A percentile compares a stretch with the other conserved stretches of the same genome.
These are phyloP conservation scores for Penicillium pulvis DNA, from an alignment of 495 filamentous ascomycete genomes.

Conservation along the genomic window DNA sequence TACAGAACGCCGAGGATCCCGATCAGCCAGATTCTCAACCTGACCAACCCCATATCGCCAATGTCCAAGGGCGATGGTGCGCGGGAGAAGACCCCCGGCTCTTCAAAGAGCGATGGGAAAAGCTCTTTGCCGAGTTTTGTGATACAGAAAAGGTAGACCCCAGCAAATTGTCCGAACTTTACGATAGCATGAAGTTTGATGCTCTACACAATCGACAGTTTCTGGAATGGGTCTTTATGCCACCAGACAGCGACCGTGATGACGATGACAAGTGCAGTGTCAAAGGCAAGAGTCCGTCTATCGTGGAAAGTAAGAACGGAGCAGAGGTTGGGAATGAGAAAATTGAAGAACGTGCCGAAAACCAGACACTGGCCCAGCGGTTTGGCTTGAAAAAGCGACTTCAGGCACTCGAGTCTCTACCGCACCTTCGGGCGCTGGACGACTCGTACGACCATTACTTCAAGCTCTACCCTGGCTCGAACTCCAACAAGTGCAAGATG, in stretches of 20 bases:
- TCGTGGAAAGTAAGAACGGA: conserved; percentile 27
- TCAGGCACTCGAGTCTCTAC: conserved; percentile 43
- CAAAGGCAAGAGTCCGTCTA: conserved; percentile 24
- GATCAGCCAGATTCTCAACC: conserved; percentile 21
- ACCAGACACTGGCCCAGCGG: conserved; percentile 46
- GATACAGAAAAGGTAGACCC: conserved; percentile 97
- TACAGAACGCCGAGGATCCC: conserved; percentile 46
- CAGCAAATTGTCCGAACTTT: conserved; percentile 95
- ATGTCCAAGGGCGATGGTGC: conserved; percentile 92
- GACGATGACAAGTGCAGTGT: conserved; percentile 57
- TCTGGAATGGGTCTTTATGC: conserved; percentile 97
- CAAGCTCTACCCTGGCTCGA: conserved; percentile 77
- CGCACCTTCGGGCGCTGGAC: conserved; percentile 48
- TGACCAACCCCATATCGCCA: conserved; percentile 56
- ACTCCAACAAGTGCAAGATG: conserved; percentile 75
- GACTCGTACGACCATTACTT: conserved; percentile 73
- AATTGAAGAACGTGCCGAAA: conserved; percentile 39
- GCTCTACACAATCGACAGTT: conserved; percentile 95
- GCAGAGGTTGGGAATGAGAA: conserved; percentile 30
- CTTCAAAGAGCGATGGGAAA: conserved; percentile 97
- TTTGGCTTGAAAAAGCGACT: conserved; percentile 51
- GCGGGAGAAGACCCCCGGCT: conserved; percentile 93
- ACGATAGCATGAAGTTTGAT: conserved; percentile 99
- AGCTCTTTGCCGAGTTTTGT: conserved; percentile 94
- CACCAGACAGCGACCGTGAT: conserved; percentile 64